phyloP scores from a whole-genome alignment of 2,329 filamentous ascomycete species.

The Teratosphaeria viscida region DNA sequence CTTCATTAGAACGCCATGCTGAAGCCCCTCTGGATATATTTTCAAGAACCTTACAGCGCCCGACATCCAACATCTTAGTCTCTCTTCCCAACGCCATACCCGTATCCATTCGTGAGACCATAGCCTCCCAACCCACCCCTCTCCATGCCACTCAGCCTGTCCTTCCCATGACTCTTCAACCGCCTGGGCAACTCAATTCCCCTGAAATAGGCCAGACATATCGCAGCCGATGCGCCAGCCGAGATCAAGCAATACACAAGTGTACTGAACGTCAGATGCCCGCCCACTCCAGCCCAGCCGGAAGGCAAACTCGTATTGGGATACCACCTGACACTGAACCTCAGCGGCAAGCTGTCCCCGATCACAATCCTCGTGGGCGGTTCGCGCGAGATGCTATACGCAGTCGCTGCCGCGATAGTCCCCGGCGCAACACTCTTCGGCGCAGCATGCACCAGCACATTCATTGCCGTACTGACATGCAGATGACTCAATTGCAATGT shows the following conservation, averaged over 20 bases:
- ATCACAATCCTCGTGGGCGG: conserved; percentile 62
- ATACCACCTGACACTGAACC: conserved; percentile 80
- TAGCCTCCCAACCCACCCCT: conserved; percentile 33
- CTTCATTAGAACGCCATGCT: background rate
- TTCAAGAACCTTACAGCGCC: background rate
- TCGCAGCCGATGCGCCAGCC: conserved; percentile 37
- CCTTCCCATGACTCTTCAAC: conserved; percentile 47
- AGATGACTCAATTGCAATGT: conserved; percentile 82
- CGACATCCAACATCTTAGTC: conserved; percentile 22
- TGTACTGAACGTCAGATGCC: conserved; percentile 41
- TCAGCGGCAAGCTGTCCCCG: conserved; percentile 70
- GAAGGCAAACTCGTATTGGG: conserved; percentile 59
- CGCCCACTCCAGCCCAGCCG: conserved; percentile 42
- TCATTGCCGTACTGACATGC: conserved; percentile 81
- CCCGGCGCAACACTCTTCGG: conserved; percentile 46
- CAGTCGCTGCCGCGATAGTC: conserved; percentile 75
- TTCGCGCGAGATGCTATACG: conserved; percentile 62
- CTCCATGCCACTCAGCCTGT: conserved; percentile 34
- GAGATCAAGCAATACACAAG: conserved; percentile 40
- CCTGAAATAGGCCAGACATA: conserved; percentile 45
- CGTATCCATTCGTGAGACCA: conserved; percentile 27
- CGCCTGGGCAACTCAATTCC: conserved; percentile 42
- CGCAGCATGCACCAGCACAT: conserved; percentile 70
- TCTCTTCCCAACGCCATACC: conserved; percentile 30
- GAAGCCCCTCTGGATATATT: background rate